phyloP scores from a whole-genome alignment of 2,329 filamentous ascomycete genomes.

The Phyllosticta ampelicida region DNA sequence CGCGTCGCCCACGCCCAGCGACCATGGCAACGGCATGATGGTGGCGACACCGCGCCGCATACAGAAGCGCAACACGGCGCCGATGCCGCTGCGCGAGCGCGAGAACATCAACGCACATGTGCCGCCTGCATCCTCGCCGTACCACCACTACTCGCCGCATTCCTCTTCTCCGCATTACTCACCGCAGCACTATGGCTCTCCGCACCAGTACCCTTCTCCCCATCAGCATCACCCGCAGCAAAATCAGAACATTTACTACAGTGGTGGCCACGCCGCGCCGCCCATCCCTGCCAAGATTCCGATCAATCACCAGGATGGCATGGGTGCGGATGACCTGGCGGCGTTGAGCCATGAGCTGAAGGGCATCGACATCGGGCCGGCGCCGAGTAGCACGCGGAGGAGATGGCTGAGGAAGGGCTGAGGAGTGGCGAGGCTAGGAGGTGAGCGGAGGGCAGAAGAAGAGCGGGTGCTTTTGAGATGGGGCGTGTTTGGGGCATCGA shows the following conservation, averaged over 20 bases:
- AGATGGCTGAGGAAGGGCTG: conserved; percentile 4
- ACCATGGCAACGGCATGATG: background rate
- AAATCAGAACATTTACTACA: conserved; percentile 3
- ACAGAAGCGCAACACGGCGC: conserved; percentile 18
- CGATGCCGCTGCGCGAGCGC: conserved; percentile 24
- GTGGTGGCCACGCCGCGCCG: conserved; percentile 34
- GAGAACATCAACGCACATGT: conserved; percentile 16
- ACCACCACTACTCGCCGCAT: background rate
- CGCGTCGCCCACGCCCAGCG: background rate
- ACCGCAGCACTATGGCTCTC: background rate
- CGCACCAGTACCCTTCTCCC: background rate
- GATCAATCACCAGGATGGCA: conserved; percentile 33
- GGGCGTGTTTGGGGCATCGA: background rate
- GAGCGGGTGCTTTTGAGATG: background rate
- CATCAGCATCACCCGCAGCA: background rate
- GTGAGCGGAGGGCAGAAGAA: background rate
- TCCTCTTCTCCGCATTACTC: background rate
- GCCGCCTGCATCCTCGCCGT: background rate
- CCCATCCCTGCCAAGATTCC: conserved; percentile 63
- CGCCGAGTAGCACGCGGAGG: conserved; percentile 1
- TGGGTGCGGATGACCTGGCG: conserved; percentile 38
- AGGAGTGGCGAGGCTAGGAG: too few species aligned
- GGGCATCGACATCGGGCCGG: conserved; percentile 35
- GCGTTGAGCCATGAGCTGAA: conserved; percentile 62
- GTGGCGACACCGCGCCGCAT: conserved; percentile 13